Evolutionary conservation across 2,329 filamentous ascomycete species (phyloP).

Genomic region (Corynespora cassiicola): DNA sequence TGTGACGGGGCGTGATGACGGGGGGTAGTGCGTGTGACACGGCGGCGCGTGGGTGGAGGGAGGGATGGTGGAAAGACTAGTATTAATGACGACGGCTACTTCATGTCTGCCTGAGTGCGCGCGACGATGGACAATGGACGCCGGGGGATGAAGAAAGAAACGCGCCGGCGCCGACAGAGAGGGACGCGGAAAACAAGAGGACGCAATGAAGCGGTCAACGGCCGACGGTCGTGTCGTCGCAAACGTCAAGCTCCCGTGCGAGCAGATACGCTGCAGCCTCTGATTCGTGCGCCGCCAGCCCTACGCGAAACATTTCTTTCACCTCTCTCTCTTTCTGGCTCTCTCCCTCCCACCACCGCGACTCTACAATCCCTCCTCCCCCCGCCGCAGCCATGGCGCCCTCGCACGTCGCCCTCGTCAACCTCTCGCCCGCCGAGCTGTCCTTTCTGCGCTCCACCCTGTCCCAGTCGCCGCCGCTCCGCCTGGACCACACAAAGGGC

Average conservation of each 20-base stretch:
- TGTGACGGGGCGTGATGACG: slow-evolving; percentile 25
- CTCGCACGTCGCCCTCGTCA: slow-evolving; percentile 60
- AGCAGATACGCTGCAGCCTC: slow-evolving; percentile 20
- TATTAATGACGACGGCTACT: neutral
- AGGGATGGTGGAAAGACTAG: slow-evolving; percentile 7
- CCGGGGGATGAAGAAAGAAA: slow-evolving; percentile 4
- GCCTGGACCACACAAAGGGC: slow-evolving; percentile 69
- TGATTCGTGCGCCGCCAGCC: slow-evolving; percentile 25
- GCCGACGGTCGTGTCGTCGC: slow-evolving; percentile 32
- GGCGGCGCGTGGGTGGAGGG: neutral
- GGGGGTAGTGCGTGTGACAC: slow-evolving; percentile 10
- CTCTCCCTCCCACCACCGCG: no score
- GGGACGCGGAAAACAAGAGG: slow-evolving; percentile 4
- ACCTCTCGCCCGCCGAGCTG: slow-evolving; percentile 93
- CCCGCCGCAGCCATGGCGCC: slow-evolving; percentile 36
- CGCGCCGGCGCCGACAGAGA: slow-evolving; percentile 1
- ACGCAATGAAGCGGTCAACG: slow-evolving; percentile 2
- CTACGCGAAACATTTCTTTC: slow-evolving; percentile 8
- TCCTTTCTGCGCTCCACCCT: slow-evolving; percentile 93
- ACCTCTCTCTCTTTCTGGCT: no score
- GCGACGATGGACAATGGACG: no score
- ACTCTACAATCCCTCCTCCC: slow-evolving; percentile 13
- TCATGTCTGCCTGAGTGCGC: no score
- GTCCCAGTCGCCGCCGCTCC: slow-evolving; percentile 79
- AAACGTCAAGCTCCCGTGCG: slow-evolving; percentile 17